Base-by-base conservation (phyloP, 139 green algal species). In the Astrephomene gubernaculifera region DNA sequence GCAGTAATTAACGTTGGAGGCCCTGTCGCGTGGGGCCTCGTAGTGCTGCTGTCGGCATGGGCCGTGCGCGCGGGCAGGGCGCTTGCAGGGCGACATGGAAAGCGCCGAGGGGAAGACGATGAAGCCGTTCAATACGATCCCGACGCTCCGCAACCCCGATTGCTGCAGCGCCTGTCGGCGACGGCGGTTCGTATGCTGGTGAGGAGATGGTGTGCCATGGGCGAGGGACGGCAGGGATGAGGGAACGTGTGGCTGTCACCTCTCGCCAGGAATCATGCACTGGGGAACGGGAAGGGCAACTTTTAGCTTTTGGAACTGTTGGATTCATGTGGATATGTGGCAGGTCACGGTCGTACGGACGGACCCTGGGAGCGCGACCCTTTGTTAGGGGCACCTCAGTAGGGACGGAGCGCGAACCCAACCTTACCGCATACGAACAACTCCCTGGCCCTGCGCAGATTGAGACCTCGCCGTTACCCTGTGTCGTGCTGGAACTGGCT, bases 171-270 rank as follows among this genome's bases (percentile, higher is more conserved):
- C 7, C 63, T 84, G 25, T 67, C 63, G 2, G 78, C 78, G 63
- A 84, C 78, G 25, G 78, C 78, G 10, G 74, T 84, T 22, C 63
- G 78, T 12, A 84, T 84, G 78, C 78, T 84, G 78, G 78, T 74
- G 53, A 57, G 49, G 49, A 17, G 63, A 39, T 71, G 63, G 63
- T 31, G 63, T 7, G 22, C 21, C 60, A 67, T 12, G 21, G 60
- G 60, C 21, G 22, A 67, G 60, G 60, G 49, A 17, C 49, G 14
- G 12, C 49, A 57, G n/a, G n/a, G n/a, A n/a, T n/a, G n/a, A n/a
- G n/a, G n/a, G n/a, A n/a, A n/a, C n/a, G n/a, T n/a, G n/a, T n/a
- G n/a, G n/a, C n/a, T n/a, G n/a, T n/a, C n/a, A n/a, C n/a, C n/a
- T n/a, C n/a, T n/a, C n/a, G n/a, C n/a, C n/a, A n/a, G n/a, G n/a